Evolutionary conservation across 2,329 filamentous ascomycete genomes (phyloP).

Genomic region (Penicillium hesseltinei): DNA sequence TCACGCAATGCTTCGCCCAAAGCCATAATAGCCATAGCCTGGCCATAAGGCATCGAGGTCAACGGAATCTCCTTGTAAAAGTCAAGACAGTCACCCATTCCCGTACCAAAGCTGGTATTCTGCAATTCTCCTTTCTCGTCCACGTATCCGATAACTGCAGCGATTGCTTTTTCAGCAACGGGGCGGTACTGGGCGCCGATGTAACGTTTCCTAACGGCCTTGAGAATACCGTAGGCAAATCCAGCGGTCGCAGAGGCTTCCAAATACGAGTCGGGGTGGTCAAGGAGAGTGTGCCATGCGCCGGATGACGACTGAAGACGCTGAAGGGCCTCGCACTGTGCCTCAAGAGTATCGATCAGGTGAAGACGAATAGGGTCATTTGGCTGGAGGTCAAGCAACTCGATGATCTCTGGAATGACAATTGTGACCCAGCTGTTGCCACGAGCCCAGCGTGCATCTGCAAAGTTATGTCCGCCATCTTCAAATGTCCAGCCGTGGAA

Average conservation of each 20-base stretch:
- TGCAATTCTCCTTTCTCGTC: slow-evolving; percentile 66
- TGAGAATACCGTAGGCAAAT: slow-evolving; percentile 77
- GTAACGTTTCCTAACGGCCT: slow-evolving; percentile 68
- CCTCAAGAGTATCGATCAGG: slow-evolving; percentile 56
- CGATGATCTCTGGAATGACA: slow-evolving; percentile 77
- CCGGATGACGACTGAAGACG: slow-evolving; percentile 61
- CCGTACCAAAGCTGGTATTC: slow-evolving; percentile 76
- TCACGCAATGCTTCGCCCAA: slow-evolving; percentile 69
- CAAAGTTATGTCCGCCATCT: slow-evolving; percentile 61
- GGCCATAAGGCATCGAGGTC: slow-evolving; percentile 81
- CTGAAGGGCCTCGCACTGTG: slow-evolving; percentile 66
- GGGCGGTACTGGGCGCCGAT: slow-evolving; percentile 61
- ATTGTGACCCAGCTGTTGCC: slow-evolving; percentile 71
- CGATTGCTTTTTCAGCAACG: slow-evolving; percentile 64
- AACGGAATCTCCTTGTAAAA: slow-evolving; percentile 74
- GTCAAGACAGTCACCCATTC: slow-evolving; percentile 70
- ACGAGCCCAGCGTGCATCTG: slow-evolving; percentile 56
- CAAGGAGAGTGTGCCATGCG: slow-evolving; percentile 72
- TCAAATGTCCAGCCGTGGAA: slow-evolving; percentile 82
- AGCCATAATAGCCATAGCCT: slow-evolving; percentile 82
- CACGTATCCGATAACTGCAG: slow-evolving; percentile 65
- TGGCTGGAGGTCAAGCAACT: slow-evolving; percentile 62
- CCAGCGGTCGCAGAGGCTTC: slow-evolving; percentile 78
- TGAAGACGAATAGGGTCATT: slow-evolving; percentile 60
- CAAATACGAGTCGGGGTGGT: slow-evolving; percentile 69